Base-by-base conservation (phyloP, 2,329 filamentous ascomycete genomes). In the Penicillium decumbens region DNA sequence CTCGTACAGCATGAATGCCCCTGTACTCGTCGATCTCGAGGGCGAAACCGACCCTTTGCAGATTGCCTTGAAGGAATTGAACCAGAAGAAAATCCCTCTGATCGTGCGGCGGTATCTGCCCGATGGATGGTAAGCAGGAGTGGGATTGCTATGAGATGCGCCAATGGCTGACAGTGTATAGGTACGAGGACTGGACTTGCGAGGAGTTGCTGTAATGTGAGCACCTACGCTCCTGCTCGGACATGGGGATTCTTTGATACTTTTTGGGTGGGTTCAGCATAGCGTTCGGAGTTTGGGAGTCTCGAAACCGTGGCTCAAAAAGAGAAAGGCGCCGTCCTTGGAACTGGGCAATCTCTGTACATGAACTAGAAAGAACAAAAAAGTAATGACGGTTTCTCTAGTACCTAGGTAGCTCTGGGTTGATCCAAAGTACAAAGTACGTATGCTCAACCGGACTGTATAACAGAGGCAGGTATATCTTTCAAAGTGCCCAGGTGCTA, bases 111-210 rank as follows among this genome's bases (percentile, higher is more conserved):
- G 93, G 67, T 98, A 97, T 75, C 81, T 98, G 68, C 93, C 93
- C 20, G 93, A 98, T 75, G 93, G 93, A 77, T 95, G 83, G 89
- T 95, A 79, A 78, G 88, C 33, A 29, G 41, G 9, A 32, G 10
- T 37, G 10, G 23, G 25, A 23, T 43, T 32, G 12, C 33, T 27
- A 4, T 15, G 23, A n/a, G 39, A 20, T 13, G 20, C 35, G 47
- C 20, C 32, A 49, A 41, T 51, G 45, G 51, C 49, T 40, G 33
- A 32, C 55, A 29, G 20, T 23, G 12, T 25, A 10, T 45, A 92
- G 88, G 76, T 97, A 97, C 73, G 93, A 98, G 80, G 93, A 98
- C 72, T 98, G 93, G 93, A 95, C 91, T 30, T 96, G 91, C 74
- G 93, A 97, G 75, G 93, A 98, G 74, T 79, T 97, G 57, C 80